These are phyloP conservation scores for Fomitopsis schrenkii DNA, from an alignment of 1,284 basidiomycete genomes.

Conservation along the genomic window DNA sequence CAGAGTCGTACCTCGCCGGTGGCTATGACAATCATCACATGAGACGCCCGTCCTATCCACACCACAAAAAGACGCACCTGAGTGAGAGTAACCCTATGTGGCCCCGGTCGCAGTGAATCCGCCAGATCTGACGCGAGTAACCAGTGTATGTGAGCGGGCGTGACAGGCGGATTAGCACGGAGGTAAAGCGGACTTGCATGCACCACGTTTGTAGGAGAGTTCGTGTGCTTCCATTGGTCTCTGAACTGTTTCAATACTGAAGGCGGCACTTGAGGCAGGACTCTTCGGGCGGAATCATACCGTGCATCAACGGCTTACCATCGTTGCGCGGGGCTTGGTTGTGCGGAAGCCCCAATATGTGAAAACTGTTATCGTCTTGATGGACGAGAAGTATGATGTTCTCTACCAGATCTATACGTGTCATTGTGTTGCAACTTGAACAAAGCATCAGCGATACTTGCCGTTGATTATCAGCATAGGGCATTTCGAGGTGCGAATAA, in stretches of 20 bases:
- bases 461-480: not conserved
- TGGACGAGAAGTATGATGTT: too few relatives aligned
- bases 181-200: not conserved
- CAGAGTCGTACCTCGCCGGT: slow-evolving; percentile 20
- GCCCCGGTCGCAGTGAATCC: not conserved
- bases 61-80: slow-evolving; percentile 12
- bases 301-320: not conserved
- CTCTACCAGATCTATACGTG: not conserved
- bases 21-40: slow-evolving; percentile 8
- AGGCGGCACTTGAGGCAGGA: too few relatives aligned
- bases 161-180: not conserved
- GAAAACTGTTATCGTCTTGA: not conserved
- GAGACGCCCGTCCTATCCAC: not conserved
- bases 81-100: slow-evolving; percentile 8
- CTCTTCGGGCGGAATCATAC: too few relatives aligned
- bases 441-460: not conserved
- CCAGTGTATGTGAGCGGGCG: not conserved
- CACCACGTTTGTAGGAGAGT: not conserved
- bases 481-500: not conserved
- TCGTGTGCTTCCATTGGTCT: not conserved
- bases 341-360: not conserved
- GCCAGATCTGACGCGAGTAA: not conserved
- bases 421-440: not conserved
- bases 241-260: not conserved
- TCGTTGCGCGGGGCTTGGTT: not conserved